Evolutionary conservation across 345 rosid species (phyloP).

Genomic region (Eucalyptus urophylla): DNA sequence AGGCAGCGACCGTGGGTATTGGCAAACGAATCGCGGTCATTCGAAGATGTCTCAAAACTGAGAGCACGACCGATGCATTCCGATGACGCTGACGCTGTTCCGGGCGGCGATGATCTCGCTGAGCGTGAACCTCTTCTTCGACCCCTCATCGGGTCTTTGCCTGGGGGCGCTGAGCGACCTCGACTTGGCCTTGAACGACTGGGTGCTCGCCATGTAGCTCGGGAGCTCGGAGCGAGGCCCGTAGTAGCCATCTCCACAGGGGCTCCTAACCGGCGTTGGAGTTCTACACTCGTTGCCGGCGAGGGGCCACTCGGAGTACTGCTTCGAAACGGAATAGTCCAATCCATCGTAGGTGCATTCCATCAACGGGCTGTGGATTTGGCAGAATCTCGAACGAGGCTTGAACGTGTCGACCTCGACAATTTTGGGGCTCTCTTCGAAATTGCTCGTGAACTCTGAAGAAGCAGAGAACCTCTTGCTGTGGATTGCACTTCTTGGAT

Average conservation of each 20-base stretch:
- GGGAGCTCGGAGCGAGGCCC: constrained; percentile 33
- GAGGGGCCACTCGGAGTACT: neutral
- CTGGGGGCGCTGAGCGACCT: constrained; percentile 65
- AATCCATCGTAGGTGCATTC: constrained; percentile 20
- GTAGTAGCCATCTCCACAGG: constrained; percentile 24
- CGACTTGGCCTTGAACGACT: constrained; percentile 66
- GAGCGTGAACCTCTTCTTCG: constrained; percentile 41
- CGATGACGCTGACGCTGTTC: constrained; percentile 32
- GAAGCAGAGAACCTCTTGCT: constrained; percentile 15
- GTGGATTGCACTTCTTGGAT: constrained; percentile 16
- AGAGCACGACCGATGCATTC: constrained; percentile 31
- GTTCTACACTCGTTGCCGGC: neutral
- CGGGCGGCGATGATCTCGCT: constrained; percentile 53
- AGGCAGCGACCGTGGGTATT: neutral
- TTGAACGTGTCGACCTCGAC: constrained; percentile 48
- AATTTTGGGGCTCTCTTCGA: constrained; percentile 32
- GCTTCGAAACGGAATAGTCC: constrained; percentile 11
- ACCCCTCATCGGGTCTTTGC: constrained; percentile 44
- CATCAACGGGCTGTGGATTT: constrained; percentile 9
- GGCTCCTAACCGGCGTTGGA: constrained; percentile 30
- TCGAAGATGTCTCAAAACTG: neutral
- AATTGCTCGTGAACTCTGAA: neutral
- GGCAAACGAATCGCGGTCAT: neutral
- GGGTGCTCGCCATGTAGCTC: constrained; percentile 71
- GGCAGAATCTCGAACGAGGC: constrained; percentile 35